Base-by-base conservation (phyloP, 169 alveolate species). In the Cryptosporidium parvum region DNA sequence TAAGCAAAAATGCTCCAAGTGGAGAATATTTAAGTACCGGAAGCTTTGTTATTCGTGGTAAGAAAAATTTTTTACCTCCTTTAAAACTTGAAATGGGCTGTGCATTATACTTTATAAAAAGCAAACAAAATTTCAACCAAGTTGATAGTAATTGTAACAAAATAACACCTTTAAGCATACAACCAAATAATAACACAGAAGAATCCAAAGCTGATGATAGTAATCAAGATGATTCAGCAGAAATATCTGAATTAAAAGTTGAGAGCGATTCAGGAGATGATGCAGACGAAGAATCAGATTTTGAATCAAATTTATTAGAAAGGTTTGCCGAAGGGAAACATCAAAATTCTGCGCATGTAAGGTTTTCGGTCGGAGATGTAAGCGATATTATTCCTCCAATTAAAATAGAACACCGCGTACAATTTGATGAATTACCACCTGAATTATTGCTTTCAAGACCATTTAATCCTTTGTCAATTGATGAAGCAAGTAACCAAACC, bases 1-100 rank as follows among this genome's bases (percentile, higher is more conserved):
- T 98, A 62, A 93, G 98, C 5, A 97, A 98, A 89, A 94, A 99
- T n/a, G 98, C 99, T 2, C 99, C 98, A 31, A 93, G 98, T 26
- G 99, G 99, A 9, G 97, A 95, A 85, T 96, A 96, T 69, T 85
- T 97, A 31, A 94, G 97, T 31, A 95, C 98, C 51, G 99, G 99
- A 18, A 86, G 97, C 45, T 98, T 98, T 92, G 96, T 97, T 95
- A 97, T 98, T 56, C 91, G 99, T 65, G 99, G 99, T 8, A 97
- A 97, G 91, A 96, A 97, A 92, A 97, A 97, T 93, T 96, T 91
- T 84, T 75, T 97, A 18, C 96, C 94, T 31, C 98, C 98, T 16
- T 92, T 92, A 18, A 94, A 95, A 62, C 96, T 97, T 44, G 99
- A 97, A 93, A 97, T 98, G 98, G 99, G 99, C 10, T 75, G 96